Percentiles rank a stretch among this genome's conserved stretches.
Evolutionary conservation across 2,329 filamentous ascomycete species (phyloP).

Genomic region (Amphichorda felina): DNA sequence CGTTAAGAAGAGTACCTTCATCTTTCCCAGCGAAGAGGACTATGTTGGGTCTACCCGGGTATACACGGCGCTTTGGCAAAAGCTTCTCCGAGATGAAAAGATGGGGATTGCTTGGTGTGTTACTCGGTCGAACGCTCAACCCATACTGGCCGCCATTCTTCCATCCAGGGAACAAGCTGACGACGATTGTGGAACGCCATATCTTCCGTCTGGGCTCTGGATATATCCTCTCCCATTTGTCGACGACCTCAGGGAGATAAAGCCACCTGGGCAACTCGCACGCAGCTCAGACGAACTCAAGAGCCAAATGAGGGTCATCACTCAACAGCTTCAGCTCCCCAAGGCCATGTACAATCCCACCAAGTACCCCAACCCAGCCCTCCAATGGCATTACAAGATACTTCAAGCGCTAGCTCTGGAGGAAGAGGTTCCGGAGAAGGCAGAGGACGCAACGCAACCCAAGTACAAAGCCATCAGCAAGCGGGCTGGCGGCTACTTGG

Average conservation of each 20-base stretch:
- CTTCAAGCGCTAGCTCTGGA: constrained; percentile 84
- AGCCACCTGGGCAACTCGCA: constrained; percentile 40
- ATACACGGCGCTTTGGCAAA: constrained; percentile 83
- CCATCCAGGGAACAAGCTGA: constrained; percentile 58
- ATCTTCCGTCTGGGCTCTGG: constrained; percentile 77
- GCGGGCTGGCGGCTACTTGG: constrained; percentile 66
- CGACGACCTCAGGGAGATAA: constrained; percentile 72
- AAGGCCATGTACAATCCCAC: constrained; percentile 72
- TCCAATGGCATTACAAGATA: constrained; percentile 97
- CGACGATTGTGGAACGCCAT: constrained; percentile 50
- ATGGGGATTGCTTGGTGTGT: constrained; percentile 87
- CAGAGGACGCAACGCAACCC: constrained; percentile 68
- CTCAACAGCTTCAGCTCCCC: constrained; percentile 81
- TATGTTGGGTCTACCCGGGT: constrained; percentile 86
- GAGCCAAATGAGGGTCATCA: constrained; percentile 69
- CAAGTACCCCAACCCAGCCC: constrained; percentile 80
- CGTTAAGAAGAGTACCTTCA: constrained; percentile 75
- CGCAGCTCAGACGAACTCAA: constrained; percentile 59
- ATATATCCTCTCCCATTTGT: constrained; percentile 78
- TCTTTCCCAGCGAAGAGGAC: constrained; percentile 86
- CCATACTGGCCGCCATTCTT: constrained; percentile 68
- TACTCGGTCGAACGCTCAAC: constrained; percentile 66
- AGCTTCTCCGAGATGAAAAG: constrained; percentile 67
- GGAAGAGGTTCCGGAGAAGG: constrained; percentile 71
- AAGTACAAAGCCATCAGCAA: constrained; percentile 84